Conservation (phyloP, 768 basidiomycete genomes). For the Suillus decipiens region DNA sequence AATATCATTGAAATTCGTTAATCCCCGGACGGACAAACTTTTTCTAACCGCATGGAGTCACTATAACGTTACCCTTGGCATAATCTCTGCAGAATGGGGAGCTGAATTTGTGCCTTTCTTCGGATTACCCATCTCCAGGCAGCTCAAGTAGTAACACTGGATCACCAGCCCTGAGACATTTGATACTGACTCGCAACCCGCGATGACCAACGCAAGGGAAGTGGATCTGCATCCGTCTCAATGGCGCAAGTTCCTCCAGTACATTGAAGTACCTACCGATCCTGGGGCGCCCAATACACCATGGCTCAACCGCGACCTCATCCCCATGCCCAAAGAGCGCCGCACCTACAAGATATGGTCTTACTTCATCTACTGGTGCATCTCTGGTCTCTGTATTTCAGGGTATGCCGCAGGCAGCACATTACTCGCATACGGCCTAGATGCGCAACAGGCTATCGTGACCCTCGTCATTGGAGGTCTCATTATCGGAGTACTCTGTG, state of each 20-base stretch:
- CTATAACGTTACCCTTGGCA: neutral
- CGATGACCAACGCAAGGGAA: neutral
- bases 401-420: conserved; percentile 20
- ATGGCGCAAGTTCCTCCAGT: neutral
- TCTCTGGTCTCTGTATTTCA: conserved; percentile 21
- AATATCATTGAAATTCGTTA: neutral
- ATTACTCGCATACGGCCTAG: conserved; percentile 22
- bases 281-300: neutral
- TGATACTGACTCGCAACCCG: neutral
- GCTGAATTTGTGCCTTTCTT: neutral
- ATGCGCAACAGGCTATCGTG: conserved; percentile 18
- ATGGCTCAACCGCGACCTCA: conserved; percentile 27
- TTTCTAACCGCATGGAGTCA: neutral
- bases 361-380: conserved; percentile 32
- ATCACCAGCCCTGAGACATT: neutral
- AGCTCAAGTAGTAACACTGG: neutral
- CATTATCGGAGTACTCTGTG: conserved; percentile 18
- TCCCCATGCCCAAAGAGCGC: conserved; percentile 26
- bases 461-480: conserved; percentile 19
- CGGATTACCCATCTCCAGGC: neutral
- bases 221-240: neutral
- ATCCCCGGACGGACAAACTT: neutral
- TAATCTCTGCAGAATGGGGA: neutral
- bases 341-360: conserved; percentile 30
- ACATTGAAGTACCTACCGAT: conserved; percentile 1